phyloP scores from a whole-genome alignment of 208 protist genomes.

The Zelonia costaricensis region DNA sequence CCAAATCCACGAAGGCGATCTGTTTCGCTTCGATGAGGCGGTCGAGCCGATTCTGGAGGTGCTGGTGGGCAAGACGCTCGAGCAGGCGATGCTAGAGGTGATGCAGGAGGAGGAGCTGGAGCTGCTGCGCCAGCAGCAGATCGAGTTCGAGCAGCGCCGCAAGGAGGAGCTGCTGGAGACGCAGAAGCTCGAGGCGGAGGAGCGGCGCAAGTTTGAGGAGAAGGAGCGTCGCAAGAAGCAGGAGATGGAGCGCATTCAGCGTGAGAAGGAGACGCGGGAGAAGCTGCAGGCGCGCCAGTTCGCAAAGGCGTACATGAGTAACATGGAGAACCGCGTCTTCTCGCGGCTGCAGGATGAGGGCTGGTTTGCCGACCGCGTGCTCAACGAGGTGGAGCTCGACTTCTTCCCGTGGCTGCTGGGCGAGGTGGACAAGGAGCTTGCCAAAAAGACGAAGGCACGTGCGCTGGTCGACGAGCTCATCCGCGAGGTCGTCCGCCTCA shows the following conservation, averaged over 20 bases:
- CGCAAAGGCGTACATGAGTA: slow-evolving; percentile 92
- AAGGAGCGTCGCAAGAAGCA: slow-evolving; percentile 95
- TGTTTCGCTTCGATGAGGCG: slow-evolving; percentile 98
- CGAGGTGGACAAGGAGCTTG: slow-evolving; percentile 80
- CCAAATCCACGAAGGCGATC: slow-evolving; percentile 96
- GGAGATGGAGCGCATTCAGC: slow-evolving; percentile 91
- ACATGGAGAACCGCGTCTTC: slow-evolving; percentile 93
- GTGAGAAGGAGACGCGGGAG: slow-evolving; percentile 88
- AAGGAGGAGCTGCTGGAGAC: slow-evolving; percentile 96
- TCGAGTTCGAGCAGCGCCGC: slow-evolving; percentile 95
- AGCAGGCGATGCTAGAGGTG: slow-evolving; percentile 98
- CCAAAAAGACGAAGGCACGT: slow-evolving; percentile 82
- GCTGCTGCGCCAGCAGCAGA: slow-evolving; percentile 92
- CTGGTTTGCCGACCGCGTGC: slow-evolving; percentile 95
- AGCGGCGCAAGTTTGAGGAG: slow-evolving; percentile 95
- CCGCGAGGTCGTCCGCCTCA: slow-evolving; percentile 74
- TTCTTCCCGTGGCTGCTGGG: slow-evolving; percentile 95
- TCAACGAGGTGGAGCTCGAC: slow-evolving; percentile 94
- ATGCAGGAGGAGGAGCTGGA: slow-evolving; percentile 98
- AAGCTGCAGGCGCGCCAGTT: slow-evolving; percentile 95
- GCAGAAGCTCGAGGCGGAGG: slow-evolving; percentile 94
- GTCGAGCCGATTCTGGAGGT: slow-evolving; percentile 97
- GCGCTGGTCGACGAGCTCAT: slow-evolving; percentile 86
- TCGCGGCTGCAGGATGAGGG: slow-evolving; percentile 91
- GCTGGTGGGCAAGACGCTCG: slow-evolving; percentile 97